Base-by-base conservation (phyloP, 805 yeast genomes). In the Maudiozyma barnettii region DNA sequence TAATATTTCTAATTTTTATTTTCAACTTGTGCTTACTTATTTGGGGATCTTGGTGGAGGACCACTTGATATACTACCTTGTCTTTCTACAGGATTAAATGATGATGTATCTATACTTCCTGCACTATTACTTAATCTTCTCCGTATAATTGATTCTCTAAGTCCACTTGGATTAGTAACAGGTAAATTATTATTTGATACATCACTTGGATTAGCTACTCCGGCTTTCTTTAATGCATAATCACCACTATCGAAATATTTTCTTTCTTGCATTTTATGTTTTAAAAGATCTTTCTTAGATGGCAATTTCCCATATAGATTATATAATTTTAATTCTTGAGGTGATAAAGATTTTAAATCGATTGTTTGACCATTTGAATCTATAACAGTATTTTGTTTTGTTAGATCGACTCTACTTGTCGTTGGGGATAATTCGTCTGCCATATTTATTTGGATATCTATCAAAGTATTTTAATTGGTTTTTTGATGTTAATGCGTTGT, bases 221-320 rank as follows among this genome's bases (percentile, higher is more conserved):
- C 87, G 2, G 81, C 85, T 63, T 73, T 81, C 55, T 80, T 84
- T 75, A 89, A 76, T 10, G 96, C 96, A 65, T 89, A 89, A 66
- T 89, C 97, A 9, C 96, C 96, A 51, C 95, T 84, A 61, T 89
- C 97, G 59, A 89, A 90, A 65, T 84, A 89, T 69, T 88, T 90
- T 57, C 95, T 78, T 53, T 89, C 96, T 65, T 84, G 85, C 57
- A 86, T 69, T 61, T 84, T 86, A 51, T 82, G 78, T 45, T 83
- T 75, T 45, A 89, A 71, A 19, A 89, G 71, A 52, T 88, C 95
- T 48, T 82, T 81, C 48, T 79, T 82, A 23, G 89, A 77, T 21
- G 96, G 97, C 44, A 89, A 69, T 61, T 81, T 84, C 29, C 96
- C 97, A 64, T 90, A 89, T 70, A 89, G 67, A 58, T 77, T 81